Base-by-base conservation (phyloP, 768 basidiomycete genomes). In the Cystobasidium ongulense region DNA sequence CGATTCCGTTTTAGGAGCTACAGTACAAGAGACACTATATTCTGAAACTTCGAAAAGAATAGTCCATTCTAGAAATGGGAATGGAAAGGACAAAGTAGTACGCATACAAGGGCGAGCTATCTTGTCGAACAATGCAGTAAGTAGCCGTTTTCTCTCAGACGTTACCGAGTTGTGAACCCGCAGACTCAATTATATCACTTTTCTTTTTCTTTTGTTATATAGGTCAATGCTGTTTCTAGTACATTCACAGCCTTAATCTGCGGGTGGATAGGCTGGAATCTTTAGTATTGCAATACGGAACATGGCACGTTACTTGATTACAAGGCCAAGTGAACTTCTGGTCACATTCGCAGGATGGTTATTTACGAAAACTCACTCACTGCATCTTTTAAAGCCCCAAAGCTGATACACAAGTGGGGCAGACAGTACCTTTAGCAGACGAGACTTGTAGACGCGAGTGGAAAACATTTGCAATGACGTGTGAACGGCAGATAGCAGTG, bases 1-100 rank as follows among this genome's bases (percentile, higher is more conserved):
- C 27, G 70, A 72, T 50, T 72, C 70, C 21, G 1, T 72, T 18
- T 64, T 72, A 23, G 70, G 70, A n/a, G 70, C 70, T 11, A 72
- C 70, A 18, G 31, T 72, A 17, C 70, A 72, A 50, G 54, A 61
- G 27, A 72, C 70, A 8, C 33, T 72, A 3, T 72, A 72, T 64
- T 72, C 70, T 8, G 57, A 72, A 31, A 31, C 70, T 7, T 31
- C 54, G 66, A 72, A 72, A 52, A 72, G 33, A 54, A 54, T 72
- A 38, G 57, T 72, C 1, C 53, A 72, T 72, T 29, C 62, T 13
- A n/a, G 62, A 29, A 27, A 4, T 27, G 53, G 7, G 33, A 29
- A 72, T 38, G 10, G 11, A 36, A 54, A 72, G 21, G 65, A 52
- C 15, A 67, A 72, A 18, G 33, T 39, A 13, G 46, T 72, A 13